phyloP scores from a whole-genome alignment of 1,139 yeast species.

The Candida smagusa region DNA sequence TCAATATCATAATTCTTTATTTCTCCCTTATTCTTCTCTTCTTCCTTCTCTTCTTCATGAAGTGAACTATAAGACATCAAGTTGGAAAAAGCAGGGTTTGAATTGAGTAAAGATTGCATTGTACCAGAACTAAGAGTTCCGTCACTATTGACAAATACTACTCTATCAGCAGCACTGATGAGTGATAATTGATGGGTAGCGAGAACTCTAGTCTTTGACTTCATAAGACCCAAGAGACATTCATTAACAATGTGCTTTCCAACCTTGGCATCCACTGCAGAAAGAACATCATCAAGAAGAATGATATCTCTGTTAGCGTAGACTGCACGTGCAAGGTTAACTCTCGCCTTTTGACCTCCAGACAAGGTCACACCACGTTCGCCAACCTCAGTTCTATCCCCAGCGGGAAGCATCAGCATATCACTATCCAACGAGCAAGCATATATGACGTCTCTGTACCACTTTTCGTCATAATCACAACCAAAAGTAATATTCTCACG shows the following conservation, averaged over 20 bases:
- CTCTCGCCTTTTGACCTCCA: conserved; percentile 92
- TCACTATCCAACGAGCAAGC: conserved; percentile 72
- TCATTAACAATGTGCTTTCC: conserved; percentile 76
- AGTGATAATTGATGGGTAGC: conserved; percentile 85
- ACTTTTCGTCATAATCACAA: conserved; percentile 46
- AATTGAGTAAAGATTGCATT: conserved; percentile 41
- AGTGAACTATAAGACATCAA: conserved; percentile 45
- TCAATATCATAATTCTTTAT: not conserved
- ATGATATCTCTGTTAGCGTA: conserved; percentile 65
- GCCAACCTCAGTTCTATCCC: conserved; percentile 86
- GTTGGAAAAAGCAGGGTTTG: conserved; percentile 46
- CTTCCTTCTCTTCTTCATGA: conserved; percentile 21
- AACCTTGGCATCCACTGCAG: conserved; percentile 91
- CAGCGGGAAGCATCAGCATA: conserved; percentile 69
- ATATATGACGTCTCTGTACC: conserved; percentile 54
- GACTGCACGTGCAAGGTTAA: conserved; percentile 80
- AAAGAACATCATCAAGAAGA: conserved; percentile 78
- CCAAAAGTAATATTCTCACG: conserved; percentile 78
- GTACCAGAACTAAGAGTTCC: conserved; percentile 64
- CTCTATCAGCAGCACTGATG: conserved; percentile 63
- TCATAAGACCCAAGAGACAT: conserved; percentile 60
- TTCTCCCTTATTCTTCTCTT: conserved; percentile 7
- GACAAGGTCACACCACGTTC: conserved; percentile 89
- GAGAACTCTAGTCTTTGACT: conserved; percentile 62
- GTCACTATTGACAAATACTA: conserved; percentile 68